phyloP scores from a whole-genome alignment of 1,139 yeast species.

The Geotrichum macrosporum region DNA sequence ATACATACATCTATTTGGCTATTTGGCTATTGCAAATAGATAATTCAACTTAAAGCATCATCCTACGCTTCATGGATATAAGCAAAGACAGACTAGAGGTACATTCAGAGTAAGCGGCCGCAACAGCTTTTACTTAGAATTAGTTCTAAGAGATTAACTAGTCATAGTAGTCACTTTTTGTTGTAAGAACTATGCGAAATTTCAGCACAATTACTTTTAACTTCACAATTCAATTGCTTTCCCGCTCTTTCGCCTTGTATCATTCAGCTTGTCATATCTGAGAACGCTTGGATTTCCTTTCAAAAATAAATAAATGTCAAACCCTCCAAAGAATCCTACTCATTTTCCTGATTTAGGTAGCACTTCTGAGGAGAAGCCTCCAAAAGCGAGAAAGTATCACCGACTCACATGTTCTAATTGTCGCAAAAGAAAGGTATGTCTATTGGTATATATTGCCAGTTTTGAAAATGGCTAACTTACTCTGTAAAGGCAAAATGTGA shows the following conservation, averaged over 20 bases:
- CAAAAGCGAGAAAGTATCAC: slow-evolving; percentile 19
- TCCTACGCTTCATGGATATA: too few relatives aligned
- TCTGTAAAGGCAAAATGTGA: slow-evolving; percentile 20
- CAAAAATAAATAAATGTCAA: slow-evolving; percentile 1
- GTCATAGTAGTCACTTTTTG: too few relatives aligned
- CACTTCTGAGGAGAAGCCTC: slow-evolving; percentile 5
- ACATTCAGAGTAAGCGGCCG: too few relatives aligned
- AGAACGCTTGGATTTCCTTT: not conserved
- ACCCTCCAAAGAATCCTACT: not conserved
- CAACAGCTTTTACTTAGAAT: too few relatives aligned
- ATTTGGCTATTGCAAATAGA: too few relatives aligned
- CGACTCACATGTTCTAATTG: slow-evolving; percentile 22
- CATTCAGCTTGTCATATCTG: not conserved
- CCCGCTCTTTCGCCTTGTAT: not conserved
- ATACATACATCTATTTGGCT: too few relatives aligned
- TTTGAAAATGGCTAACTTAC: not conserved
- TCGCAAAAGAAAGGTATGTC: slow-evolving; percentile 21
- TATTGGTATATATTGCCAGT: not conserved
- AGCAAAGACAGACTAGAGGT: too few relatives aligned
- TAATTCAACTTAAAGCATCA: too few relatives aligned
- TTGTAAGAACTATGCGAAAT: too few relatives aligned
- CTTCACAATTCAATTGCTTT: not conserved
- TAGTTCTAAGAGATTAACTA: too few relatives aligned
- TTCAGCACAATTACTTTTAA: too few relatives aligned
- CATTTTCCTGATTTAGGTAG: not conserved